A percentile compares a stretch with the other conserved stretches of the same genome.
Evolutionary conservation across 208 protist species (phyloP).

Genomic region (Herpetomonas samuelpessoai): DNA sequence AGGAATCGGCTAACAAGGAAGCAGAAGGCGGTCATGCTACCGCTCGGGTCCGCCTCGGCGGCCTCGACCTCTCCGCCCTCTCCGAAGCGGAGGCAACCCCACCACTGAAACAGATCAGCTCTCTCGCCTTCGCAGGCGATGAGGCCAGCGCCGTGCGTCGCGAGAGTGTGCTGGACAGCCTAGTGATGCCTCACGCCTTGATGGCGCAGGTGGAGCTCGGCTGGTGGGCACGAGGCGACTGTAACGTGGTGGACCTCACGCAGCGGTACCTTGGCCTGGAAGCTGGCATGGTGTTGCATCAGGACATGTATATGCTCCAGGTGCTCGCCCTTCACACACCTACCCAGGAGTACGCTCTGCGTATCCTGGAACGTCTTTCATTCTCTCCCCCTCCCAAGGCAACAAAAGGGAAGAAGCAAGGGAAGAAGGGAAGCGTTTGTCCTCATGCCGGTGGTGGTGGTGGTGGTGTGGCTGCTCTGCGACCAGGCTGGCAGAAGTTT

Average conservation of each 20-base stretch:
- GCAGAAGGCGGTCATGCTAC: not conserved
- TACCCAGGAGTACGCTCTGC: slow-evolving; percentile 48
- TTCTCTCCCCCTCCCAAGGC: slow-evolving; percentile 18
- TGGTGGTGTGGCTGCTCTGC: not conserved
- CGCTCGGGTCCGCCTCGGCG: not conserved
- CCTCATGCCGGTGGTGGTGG: too few relatives aligned
- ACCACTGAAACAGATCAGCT: slow-evolving; percentile 10
- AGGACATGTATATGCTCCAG: slow-evolving; percentile 66
- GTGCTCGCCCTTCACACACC: slow-evolving; percentile 50
- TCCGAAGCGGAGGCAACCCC: slow-evolving; percentile 11
- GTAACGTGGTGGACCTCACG: slow-evolving; percentile 22
- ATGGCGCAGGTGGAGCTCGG: slow-evolving; percentile 44
- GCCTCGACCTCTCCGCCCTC: slow-evolving; percentile 15
- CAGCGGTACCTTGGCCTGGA: slow-evolving; percentile 30
- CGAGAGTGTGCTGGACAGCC: slow-evolving; percentile 57
- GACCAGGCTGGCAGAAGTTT: slow-evolving; percentile 23
- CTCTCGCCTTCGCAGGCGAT: slow-evolving; percentile 9
- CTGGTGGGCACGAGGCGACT: slow-evolving; percentile 53
- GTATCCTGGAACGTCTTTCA: slow-evolving; percentile 66
- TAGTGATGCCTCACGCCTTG: slow-evolving; percentile 79
- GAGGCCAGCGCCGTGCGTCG: not conserved
- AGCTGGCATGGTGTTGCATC: slow-evolving; percentile 18
- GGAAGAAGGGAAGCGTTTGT: not conserved
- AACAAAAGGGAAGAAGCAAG: not conserved
- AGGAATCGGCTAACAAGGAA: not conserved